Evolutionary conservation across 2,329 filamentous ascomycete genomes (phyloP).

Genomic region (Aspergillus sp.): DNA sequence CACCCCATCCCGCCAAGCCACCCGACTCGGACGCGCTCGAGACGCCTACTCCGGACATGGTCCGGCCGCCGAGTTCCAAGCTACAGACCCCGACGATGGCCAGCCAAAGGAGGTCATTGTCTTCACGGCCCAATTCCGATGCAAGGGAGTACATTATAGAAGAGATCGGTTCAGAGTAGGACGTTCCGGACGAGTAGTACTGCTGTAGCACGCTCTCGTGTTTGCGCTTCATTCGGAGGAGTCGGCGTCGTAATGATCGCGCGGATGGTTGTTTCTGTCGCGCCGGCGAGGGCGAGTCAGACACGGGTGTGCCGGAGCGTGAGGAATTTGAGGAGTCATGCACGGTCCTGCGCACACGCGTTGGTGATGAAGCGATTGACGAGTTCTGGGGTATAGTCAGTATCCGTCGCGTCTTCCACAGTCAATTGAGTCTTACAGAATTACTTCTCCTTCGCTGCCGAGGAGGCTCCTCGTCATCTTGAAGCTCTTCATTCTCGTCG

Average conservation of each 20-base stretch:
- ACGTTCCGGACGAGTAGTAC: slow-evolving; percentile 86
- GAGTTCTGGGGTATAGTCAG: slow-evolving; percentile 36
- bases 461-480: slow-evolving; percentile 76
- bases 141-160: slow-evolving; percentile 94
- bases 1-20: slow-evolving; percentile 73
- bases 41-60: slow-evolving; percentile 74
- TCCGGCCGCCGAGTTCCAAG: slow-evolving; percentile 86
- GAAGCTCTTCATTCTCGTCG: slow-evolving; percentile 66
- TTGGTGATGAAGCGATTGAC: slow-evolving; percentile 47
- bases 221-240: slow-evolving; percentile 75
- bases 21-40: slow-evolving; percentile 61
- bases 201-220: slow-evolving; percentile 75
- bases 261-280: slow-evolving; percentile 68
- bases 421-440: slow-evolving; percentile 61
- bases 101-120: slow-evolving; percentile 95
- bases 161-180: slow-evolving; percentile 92
- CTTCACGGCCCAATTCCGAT: slow-evolving; percentile 91
- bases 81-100: slow-evolving; percentile 95
- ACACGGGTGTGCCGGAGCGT: slow-evolving; percentile 50
- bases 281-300: slow-evolving; percentile 43
- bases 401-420: neutral
- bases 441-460: slow-evolving; percentile 84
- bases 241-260: slow-evolving; percentile 70
- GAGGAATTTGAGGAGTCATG: slow-evolving; percentile 52
- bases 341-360: slow-evolving; percentile 44